Evolutionary conservation across 805 yeast species (phyloP).

Genomic region (Saccharomycopsis schoenii): DNA sequence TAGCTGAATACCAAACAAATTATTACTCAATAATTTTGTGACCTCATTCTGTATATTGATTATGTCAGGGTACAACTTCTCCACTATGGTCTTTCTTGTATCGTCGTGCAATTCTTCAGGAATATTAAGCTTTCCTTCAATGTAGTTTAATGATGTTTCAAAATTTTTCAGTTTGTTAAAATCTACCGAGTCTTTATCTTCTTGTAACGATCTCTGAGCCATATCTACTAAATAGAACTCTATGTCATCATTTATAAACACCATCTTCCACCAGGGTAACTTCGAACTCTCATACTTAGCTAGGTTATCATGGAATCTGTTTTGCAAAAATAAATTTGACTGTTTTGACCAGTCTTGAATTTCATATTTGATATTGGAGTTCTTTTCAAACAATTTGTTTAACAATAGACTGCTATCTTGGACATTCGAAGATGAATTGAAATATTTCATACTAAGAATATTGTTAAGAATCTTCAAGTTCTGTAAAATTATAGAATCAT

Average conservation of each 20-base stretch:
- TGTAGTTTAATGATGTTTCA: conserved; percentile 6
- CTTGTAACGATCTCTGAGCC: conserved; percentile 9
- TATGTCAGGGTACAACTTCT: conserved; percentile 4
- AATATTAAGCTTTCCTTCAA: conserved; percentile 14
- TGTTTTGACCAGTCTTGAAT: conserved; percentile 13
- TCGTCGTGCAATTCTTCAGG: background rate
- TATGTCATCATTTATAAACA: conserved; percentile 11
- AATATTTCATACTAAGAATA: conserved; percentile 3
- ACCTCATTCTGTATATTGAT: conserved; percentile 11
- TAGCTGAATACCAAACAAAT: conserved; percentile 13
- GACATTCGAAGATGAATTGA: background rate
- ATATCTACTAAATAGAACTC: conserved; percentile 15
- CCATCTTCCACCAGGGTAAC: conserved; percentile 15
- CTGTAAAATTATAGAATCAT: conserved; percentile 1
- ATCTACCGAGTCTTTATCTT: background rate
- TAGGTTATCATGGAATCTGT: background rate
- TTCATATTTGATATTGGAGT: conserved; percentile 2
- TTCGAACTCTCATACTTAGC: conserved; percentile 5
- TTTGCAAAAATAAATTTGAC: conserved; percentile 12
- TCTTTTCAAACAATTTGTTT: background rate
- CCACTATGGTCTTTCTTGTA: background rate
- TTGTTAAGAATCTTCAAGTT: conserved; percentile 9
- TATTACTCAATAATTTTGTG: conserved; percentile 6
- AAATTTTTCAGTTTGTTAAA: conserved; percentile 2
- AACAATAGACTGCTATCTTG: background rate